phyloP scores from a whole-genome alignment of 2,329 filamentous ascomycete genomes.

The Curvularia sp. region DNA sequence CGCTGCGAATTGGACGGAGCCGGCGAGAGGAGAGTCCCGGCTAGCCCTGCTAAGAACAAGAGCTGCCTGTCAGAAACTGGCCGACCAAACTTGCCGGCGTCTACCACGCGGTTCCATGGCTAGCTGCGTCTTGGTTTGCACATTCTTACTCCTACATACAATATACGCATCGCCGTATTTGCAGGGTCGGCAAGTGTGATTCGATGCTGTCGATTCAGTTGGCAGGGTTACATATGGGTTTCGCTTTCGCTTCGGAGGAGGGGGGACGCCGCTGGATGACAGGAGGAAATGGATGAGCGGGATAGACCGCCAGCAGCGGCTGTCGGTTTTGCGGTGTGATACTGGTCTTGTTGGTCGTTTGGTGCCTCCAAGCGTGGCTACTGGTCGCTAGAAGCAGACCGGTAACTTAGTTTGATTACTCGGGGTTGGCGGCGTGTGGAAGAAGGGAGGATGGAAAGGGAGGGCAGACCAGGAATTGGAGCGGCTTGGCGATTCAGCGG shows the following conservation, averaged over 20 bases:
- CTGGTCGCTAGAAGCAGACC: background rate
- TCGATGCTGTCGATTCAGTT: background rate
- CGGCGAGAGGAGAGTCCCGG: constrained; percentile 1
- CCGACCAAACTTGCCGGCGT: background rate
- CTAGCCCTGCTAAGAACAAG: background rate
- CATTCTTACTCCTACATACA: background rate
- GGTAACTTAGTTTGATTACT: background rate
- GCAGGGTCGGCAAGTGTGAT: background rate
- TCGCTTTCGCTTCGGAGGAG: background rate
- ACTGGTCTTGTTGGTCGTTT: background rate
- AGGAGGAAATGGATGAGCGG: background rate
- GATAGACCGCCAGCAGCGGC: constrained; percentile 1
- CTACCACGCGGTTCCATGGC: background rate
- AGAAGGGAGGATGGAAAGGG: background rate
- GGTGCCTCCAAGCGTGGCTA: background rate
- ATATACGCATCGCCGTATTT: background rate
- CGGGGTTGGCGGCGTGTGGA: background rate
- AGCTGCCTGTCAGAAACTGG: background rate
- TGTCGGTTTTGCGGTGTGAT: constrained; percentile 3
- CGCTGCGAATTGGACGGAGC: background rate
- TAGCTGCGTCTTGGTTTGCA: background rate
- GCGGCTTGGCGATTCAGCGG: constrained; percentile 4
- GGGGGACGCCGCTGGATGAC: background rate
- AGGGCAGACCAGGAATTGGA: background rate
- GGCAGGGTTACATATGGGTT: background rate